phyloP scores from a whole-genome alignment of 2,329 filamentous ascomycete species.

The Aureobasidium lini region DNA sequence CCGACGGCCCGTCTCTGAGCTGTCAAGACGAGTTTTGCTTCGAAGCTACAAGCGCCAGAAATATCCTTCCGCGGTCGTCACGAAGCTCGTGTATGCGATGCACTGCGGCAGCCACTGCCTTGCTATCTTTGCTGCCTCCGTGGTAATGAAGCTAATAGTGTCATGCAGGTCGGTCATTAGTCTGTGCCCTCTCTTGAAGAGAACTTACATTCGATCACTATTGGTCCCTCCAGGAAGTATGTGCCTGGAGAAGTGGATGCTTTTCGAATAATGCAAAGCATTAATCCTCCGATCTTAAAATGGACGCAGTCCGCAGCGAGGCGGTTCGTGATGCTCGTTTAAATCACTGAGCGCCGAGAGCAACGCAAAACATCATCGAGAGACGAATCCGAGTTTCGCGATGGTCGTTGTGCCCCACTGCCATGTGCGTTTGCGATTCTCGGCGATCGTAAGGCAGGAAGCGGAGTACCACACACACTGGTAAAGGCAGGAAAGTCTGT shows the following conservation, averaged over 20 bases:
- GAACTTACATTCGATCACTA: neutral
- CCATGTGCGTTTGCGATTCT: too few relatives aligned
- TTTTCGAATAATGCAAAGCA: constrained; percentile 5
- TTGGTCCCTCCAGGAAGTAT: neutral
- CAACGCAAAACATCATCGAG: too few relatives aligned
- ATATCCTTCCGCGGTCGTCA: neutral
- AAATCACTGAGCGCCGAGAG: too few relatives aligned
- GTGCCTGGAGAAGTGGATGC: neutral
- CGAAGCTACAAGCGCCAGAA: constrained; percentile 3
- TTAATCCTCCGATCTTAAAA: neutral
- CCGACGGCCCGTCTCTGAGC: neutral
- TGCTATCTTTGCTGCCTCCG: neutral
- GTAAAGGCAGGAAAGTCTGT: too few relatives aligned
- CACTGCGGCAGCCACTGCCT: neutral
- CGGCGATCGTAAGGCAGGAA: too few relatives aligned
- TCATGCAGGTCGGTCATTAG: neutral
- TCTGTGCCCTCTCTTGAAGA: neutral
- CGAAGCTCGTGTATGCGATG: neutral
- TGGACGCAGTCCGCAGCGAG: neutral
- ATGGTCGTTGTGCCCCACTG: too few relatives aligned
- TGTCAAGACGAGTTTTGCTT: neutral
- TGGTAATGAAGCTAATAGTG: neutral
- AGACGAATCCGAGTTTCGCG: too few relatives aligned
- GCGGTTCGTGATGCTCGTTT: too few relatives aligned
- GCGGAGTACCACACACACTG: too few relatives aligned